phyloP scores from a whole-genome alignment of 2,329 filamentous ascomycete genomes.

The Parafenestella ontariensis region DNA sequence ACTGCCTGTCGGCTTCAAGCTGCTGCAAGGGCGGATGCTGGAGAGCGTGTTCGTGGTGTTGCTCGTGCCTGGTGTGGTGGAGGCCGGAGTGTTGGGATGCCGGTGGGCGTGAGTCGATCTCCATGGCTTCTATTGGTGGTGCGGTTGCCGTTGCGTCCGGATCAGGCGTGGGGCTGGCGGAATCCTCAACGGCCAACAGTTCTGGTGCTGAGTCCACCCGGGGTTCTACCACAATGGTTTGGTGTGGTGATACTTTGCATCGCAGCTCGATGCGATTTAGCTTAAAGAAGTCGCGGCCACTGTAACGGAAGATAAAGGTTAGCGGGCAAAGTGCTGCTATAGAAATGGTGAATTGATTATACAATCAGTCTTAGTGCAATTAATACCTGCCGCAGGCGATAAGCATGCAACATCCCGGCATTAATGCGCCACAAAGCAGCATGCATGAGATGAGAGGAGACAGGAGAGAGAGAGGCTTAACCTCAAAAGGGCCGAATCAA shows the following conservation, averaged over 20 bases:
- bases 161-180: conserved; percentile 23
- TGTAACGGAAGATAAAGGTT: conserved; percentile 18
- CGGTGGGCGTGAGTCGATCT: conserved; percentile 37
- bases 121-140: conserved; percentile 30
- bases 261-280: conserved; percentile 48
- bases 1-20: conserved; percentile 26
- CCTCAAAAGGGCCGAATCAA: conserved; percentile 15
- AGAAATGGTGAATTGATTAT: conserved; percentile 19
- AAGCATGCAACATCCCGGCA: conserved; percentile 27
- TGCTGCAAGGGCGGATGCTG: conserved; percentile 24
- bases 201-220: conserved; percentile 29
- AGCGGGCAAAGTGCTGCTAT: conserved; percentile 8
- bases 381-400: conserved; percentile 24
- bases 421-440: conserved; percentile 10
- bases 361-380: conserved; percentile 16
- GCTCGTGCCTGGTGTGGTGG: conserved; percentile 21
- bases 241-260: conserved; percentile 39
- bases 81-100: conserved; percentile 21
- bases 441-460: conserved; percentile 9
- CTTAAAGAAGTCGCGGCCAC: conserved; percentile 50
- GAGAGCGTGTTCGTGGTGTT: conserved; percentile 24
- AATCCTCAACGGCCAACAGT: conserved; percentile 25
- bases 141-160: conserved; percentile 6
- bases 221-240: conserved; percentile 36
- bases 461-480: conserved; percentile 13